Conservation (phyloP, 2,329 filamentous ascomycete genomes). For the Cladosporium sp. region DNA sequence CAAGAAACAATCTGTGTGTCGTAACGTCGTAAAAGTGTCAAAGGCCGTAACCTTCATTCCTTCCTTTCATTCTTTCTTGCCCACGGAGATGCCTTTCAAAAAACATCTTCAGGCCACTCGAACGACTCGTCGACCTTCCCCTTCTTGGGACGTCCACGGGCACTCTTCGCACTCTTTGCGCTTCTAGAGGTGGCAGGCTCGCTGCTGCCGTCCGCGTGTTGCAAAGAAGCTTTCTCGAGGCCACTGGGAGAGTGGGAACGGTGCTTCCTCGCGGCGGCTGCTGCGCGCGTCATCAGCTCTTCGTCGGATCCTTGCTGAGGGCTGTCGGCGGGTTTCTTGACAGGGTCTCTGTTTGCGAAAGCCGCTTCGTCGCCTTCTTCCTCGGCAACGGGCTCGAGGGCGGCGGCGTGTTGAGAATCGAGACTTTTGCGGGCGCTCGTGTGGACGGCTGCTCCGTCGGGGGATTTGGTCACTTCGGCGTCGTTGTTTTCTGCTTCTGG, state of each 20-base stretch:
- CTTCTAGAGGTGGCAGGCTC: slow-evolving; percentile 22
- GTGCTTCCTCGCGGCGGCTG: slow-evolving; percentile 18
- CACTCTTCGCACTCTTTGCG: slow-evolving; percentile 1
- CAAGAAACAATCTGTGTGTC: background rate
- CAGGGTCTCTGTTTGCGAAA: slow-evolving; percentile 16
- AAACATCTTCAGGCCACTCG: slow-evolving; percentile 35
- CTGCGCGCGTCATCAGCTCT: slow-evolving; percentile 21
- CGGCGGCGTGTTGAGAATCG: slow-evolving; percentile 22
- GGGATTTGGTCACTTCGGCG: background rate
- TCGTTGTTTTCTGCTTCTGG: slow-evolving; percentile 10
- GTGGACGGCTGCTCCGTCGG: background rate
- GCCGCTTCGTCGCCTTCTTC: slow-evolving; percentile 27
- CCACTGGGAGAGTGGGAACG: slow-evolving; percentile 5
- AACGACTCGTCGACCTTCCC: slow-evolving; percentile 19
- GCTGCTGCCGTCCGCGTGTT: background rate
- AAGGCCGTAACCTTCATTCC: no score
- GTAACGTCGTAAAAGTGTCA: background rate
- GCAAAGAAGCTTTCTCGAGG: background rate
- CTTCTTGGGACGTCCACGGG: background rate
- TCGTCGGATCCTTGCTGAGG: slow-evolving; percentile 19
- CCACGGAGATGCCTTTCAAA: slow-evolving; percentile 17
- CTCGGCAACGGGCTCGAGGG: slow-evolving; percentile 32
- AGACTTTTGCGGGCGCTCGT: slow-evolving; percentile 15
- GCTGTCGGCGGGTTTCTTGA: slow-evolving; percentile 21
- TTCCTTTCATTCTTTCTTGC: background rate